phyloP scores from a whole-genome alignment of 1,284 basidiomycete species.

The Paramarasmius palmivorus region DNA sequence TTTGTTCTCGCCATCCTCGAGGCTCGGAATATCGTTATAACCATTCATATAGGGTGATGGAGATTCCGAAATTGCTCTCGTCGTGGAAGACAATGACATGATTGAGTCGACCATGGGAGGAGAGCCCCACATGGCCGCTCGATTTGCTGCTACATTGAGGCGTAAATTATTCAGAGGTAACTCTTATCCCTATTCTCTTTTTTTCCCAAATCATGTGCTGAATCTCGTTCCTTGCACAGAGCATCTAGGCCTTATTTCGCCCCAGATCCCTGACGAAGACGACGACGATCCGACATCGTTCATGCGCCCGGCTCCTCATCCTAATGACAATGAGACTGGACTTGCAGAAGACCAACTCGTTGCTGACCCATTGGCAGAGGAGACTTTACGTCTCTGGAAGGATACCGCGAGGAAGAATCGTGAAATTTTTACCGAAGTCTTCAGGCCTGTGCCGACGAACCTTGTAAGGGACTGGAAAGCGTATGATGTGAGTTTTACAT shows the following conservation, averaged over 20 bases:
- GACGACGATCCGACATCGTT: slow-evolving; percentile 51
- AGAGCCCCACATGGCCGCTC: slow-evolving; percentile 61
- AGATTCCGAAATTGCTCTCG: slow-evolving; percentile 90
- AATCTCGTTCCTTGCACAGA: slow-evolving; percentile 44
- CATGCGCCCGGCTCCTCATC: slow-evolving; percentile 80
- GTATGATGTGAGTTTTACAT: slow-evolving; percentile 61
- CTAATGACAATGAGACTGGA: slow-evolving; percentile 67
- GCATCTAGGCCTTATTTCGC: slow-evolving; percentile 81
- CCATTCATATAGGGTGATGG: slow-evolving; percentile 68
- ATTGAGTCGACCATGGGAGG: slow-evolving; percentile 82
- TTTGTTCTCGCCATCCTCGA: slow-evolving; percentile 19
- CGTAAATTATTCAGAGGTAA: slow-evolving; percentile 75
- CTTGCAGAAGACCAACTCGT: slow-evolving; percentile 65
- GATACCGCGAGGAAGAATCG: slow-evolving; percentile 79
- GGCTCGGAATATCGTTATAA: not conserved
- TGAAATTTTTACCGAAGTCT: slow-evolving; percentile 80
- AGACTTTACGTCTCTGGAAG: slow-evolving; percentile 64
- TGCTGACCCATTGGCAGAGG: slow-evolving; percentile 76
- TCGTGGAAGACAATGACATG: slow-evolving; percentile 86
- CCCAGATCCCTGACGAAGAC: slow-evolving; percentile 47
- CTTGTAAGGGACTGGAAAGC: slow-evolving; percentile 75
- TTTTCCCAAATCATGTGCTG: not conserved
- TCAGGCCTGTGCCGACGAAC: slow-evolving; percentile 82
- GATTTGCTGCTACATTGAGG: slow-evolving; percentile 78
- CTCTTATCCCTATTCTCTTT: slow-evolving; percentile 14